phyloP scores from a whole-genome alignment of 306 rosid genomes.

The Prunus padus region DNA sequence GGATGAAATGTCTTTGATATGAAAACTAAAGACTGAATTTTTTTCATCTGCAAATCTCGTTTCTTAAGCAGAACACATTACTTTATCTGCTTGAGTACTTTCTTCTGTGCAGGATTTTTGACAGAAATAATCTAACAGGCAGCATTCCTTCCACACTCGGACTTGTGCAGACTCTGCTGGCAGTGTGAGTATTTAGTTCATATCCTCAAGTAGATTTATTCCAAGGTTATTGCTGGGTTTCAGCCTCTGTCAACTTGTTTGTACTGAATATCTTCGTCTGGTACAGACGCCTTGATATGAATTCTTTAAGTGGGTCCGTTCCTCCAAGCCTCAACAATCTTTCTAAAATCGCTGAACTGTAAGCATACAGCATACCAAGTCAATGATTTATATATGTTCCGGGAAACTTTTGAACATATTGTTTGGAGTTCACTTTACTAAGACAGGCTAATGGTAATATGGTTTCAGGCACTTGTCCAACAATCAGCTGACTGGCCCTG shows the following conservation, averaged over 20 bases:
- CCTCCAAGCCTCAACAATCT: conserved; percentile 54
- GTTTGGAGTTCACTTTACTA: not conserved
- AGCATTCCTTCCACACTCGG: conserved; percentile 59
- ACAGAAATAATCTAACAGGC: conserved; percentile 47
- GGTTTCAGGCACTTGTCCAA: conserved; percentile 54
- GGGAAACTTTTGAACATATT: not conserved
- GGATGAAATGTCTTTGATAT: not conserved
- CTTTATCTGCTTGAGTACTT: not conserved
- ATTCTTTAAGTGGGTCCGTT: conserved; percentile 38
- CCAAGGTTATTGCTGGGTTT: not conserved
- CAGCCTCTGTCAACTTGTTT: not conserved
- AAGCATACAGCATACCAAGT: conserved; percentile 25
- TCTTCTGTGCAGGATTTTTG: conserved; percentile 56
- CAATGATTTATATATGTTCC: not conserved
- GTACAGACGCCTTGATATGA: conserved; percentile 57
- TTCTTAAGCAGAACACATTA: not conserved
- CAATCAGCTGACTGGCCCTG: conserved; percentile 53
- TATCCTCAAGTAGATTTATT: conserved; percentile 14
- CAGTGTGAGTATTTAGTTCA: conserved; percentile 61
- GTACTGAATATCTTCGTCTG: conserved; percentile 18
- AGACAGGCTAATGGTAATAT: conserved; percentile 6
- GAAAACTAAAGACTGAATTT: not conserved
- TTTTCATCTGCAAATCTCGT: not conserved
- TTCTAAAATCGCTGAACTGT: conserved; percentile 38
- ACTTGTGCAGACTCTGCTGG: conserved; percentile 42